Evolutionary conservation across 2,329 filamentous ascomycete genomes (phyloP).

Genomic region (Aspergillus brunneoviolaceus): DNA sequence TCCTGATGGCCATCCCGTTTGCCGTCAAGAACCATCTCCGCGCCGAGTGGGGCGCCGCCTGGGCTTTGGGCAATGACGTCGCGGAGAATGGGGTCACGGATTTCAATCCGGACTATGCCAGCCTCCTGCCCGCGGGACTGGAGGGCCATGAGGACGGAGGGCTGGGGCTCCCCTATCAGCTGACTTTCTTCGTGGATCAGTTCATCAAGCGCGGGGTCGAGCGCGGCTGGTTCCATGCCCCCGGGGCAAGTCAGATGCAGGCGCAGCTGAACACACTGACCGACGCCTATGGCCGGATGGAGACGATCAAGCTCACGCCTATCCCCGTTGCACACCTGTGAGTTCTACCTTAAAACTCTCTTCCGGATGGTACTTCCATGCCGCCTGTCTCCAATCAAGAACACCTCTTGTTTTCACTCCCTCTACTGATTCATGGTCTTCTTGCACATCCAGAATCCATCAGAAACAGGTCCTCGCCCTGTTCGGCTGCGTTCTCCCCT

Average conservation of each 20-base stretch:
- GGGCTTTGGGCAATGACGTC: constrained; percentile 33
- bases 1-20: constrained; percentile 62
- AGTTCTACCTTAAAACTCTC: constrained; percentile 10
- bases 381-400: no score
- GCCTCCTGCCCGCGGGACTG: constrained; percentile 51
- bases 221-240: constrained; percentile 60
- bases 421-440: not conserved
- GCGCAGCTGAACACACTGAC: constrained; percentile 58
- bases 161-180: constrained; percentile 59
- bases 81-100: constrained; percentile 30
- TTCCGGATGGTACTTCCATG: no score
- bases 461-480: constrained; percentile 63
- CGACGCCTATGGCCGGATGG: constrained; percentile 62
- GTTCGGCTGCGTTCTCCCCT: constrained; percentile 61
- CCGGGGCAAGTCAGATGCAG: constrained; percentile 58
- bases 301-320: constrained; percentile 64
- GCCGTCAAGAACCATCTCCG: constrained; percentile 65
- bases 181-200: constrained; percentile 59
- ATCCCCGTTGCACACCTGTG: constrained; percentile 62
- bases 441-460: constrained; percentile 51
- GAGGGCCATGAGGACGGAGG: constrained; percentile 59
- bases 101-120: constrained; percentile 51
- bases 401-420: not conserved
- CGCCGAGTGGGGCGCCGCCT: constrained; percentile 59
- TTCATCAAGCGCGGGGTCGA: constrained; percentile 59